A percentile compares a stretch with the other conserved stretches of the same genome.
Evolutionary conservation across 257 asterid genomes (phyloP).

Genomic region (Orobanche coerulescens): DNA sequence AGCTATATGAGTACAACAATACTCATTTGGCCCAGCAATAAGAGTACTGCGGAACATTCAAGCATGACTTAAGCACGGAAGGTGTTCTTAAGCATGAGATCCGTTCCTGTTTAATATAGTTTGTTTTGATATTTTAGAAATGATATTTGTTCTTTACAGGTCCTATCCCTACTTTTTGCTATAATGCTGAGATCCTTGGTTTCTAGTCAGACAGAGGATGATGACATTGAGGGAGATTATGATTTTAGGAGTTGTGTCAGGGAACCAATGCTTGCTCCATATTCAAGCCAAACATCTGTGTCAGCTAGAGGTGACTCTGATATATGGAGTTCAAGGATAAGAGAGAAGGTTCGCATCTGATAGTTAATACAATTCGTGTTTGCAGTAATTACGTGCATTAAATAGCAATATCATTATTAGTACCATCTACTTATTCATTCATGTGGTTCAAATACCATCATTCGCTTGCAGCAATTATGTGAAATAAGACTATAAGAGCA

Average conservation of each 20-base stretch:
- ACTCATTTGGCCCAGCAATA: too few relatives aligned
- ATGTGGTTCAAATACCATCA: background rate
- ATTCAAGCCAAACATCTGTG: constrained; percentile 38
- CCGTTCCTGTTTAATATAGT: too few relatives aligned
- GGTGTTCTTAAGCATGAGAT: too few relatives aligned
- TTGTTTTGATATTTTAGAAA: background rate
- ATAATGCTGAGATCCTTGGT: constrained; percentile 59
- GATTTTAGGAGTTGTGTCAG: constrained; percentile 36
- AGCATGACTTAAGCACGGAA: too few relatives aligned
- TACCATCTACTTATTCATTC: constrained; percentile 4
- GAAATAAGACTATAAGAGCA: background rate
- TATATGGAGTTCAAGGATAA: constrained; percentile 74
- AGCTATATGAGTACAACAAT: too few relatives aligned
- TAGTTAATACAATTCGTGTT: background rate
- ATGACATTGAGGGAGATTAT: constrained; percentile 50
- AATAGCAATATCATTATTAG: constrained; percentile 4
- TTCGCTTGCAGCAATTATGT: background rate
- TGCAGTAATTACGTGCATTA: background rate
- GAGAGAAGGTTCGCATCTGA: constrained; percentile 56
- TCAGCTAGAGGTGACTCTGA: constrained; percentile 53
- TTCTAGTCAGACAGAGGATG: constrained; percentile 39
- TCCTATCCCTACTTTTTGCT: constrained; percentile 49
- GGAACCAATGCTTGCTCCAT: constrained; percentile 55
- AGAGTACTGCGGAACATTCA: too few relatives aligned
- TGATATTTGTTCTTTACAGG: constrained; percentile 37